Evolutionary conservation across 2,329 filamentous ascomycete genomes (phyloP).

Genomic region (Ramularia endophylla): DNA sequence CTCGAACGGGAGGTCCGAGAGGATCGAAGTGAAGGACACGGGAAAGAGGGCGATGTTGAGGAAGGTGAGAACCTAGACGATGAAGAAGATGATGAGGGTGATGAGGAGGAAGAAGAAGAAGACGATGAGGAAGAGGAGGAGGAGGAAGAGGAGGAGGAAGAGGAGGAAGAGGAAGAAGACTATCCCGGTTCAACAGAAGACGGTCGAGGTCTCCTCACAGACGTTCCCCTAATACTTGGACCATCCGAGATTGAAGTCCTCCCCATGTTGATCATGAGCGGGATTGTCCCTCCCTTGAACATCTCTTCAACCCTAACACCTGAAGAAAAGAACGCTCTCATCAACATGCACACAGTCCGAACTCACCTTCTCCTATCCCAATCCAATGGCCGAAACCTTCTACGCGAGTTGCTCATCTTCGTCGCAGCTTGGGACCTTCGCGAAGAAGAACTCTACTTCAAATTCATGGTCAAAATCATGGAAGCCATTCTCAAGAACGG

Average conservation of each 20-base stretch:
- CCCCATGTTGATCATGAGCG: conserved; percentile 96
- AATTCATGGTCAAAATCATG: conserved; percentile 93
- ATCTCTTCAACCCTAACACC: conserved; percentile 35
- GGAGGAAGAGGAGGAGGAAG: conserved; percentile 60
- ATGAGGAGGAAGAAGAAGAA: conserved; percentile 17
- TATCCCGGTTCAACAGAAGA: conserved; percentile 57
- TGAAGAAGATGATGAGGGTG: conserved; percentile 16
- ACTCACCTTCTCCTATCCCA: conserved; percentile 86
- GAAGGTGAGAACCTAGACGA: conserved; percentile 9
- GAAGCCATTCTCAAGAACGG: conserved; percentile 86
- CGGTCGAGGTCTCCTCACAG: conserved; percentile 77
- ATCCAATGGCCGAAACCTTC: conserved; percentile 81
- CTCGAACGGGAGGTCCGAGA: too few species aligned
- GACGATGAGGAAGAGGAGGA: conserved; percentile 37
- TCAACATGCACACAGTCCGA: conserved; percentile 83
- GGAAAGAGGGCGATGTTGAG: conserved; percentile 1
- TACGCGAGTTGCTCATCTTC: conserved; percentile 88
- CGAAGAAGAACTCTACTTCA: conserved; percentile 90
- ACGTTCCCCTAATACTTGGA: conserved; percentile 89
- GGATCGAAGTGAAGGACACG: background rate
- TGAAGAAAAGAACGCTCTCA: conserved; percentile 51
- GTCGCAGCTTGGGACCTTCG: conserved; percentile 96
- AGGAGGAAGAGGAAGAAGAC: conserved; percentile 70
- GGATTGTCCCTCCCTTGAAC: conserved; percentile 76
- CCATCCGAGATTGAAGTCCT: conserved; percentile 93